Percentiles rank a stretch among this genome's conserved stretches.
These are phyloP conservation scores for Arachis stenosperma DNA, from an alignment of 306 rosid species.

Conservation along the genomic window DNA sequence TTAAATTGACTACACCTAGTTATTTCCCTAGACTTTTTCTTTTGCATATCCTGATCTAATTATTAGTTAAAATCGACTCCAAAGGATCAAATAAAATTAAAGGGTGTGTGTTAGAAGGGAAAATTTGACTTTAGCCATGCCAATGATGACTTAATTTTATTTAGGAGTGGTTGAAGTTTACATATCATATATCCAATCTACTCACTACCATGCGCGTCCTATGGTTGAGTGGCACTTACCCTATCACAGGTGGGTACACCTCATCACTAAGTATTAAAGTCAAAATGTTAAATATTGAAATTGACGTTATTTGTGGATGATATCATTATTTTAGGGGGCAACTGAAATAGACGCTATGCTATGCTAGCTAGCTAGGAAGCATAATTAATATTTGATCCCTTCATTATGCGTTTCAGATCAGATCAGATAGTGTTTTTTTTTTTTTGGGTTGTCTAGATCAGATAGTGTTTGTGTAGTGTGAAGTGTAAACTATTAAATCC, in stretches of 20 bases:
- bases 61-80: not conserved
- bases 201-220: not conserved
- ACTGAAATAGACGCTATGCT: not conserved
- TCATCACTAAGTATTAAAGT: not conserved
- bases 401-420: not conserved
- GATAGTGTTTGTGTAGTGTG: slow-evolving; percentile 17
- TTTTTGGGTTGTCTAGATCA: not conserved
- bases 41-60: no score
- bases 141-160: slow-evolving; percentile 1
- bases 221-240: slow-evolving; percentile 17
- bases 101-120: not conserved
- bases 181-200: not conserved
- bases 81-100: not conserved
- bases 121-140: slow-evolving; percentile 3
- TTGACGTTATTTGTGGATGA: not conserved
- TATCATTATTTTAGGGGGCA: not conserved
- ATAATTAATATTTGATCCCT: not conserved
- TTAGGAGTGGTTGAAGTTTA: slow-evolving; percentile 23
- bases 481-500: no score
- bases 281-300: not conserved
- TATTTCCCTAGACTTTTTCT: no score
- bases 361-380: not conserved
- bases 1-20: no score
- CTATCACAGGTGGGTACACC: no score
- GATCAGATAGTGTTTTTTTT: slow-evolving; percentile 1